A percentile compares a stretch with the other conserved stretches of the same genome.
Conservation (phyloP, 2,329 filamentous ascomycete species). For the Ophioceras dolichostomum region DNA sequence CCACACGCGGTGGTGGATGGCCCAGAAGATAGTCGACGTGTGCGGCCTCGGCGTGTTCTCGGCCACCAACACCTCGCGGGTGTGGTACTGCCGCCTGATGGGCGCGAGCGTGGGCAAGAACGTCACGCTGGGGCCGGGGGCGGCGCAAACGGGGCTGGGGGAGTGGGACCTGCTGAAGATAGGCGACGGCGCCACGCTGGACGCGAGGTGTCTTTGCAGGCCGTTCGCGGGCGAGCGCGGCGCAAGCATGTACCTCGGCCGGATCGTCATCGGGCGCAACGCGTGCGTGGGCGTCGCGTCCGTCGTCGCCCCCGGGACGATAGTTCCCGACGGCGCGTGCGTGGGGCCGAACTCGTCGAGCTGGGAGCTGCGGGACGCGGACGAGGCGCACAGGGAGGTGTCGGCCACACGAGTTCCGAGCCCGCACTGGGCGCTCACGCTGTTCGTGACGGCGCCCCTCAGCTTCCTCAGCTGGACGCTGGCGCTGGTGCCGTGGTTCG, state of each 20-base stretch:
- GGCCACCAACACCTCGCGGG: constrained; percentile 22
- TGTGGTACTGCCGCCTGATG: constrained; percentile 36
- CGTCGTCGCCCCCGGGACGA: constrained; percentile 36
- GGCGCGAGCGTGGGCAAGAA: constrained; percentile 39
- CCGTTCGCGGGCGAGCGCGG: constrained; percentile 44
- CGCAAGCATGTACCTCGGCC: constrained; percentile 43
- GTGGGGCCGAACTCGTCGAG: constrained; percentile 45
- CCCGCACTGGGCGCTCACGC: constrained; percentile 29
- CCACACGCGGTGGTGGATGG: constrained; percentile 47
- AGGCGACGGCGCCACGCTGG: constrained; percentile 32
- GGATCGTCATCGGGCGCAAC: constrained; percentile 34
- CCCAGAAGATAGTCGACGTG: constrained; percentile 37
- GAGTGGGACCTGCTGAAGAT: constrained; percentile 47
- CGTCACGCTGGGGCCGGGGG: constrained; percentile 32
- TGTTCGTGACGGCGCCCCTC: constrained; percentile 30
- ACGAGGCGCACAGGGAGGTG: constrained; percentile 33
- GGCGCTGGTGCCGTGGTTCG: constrained; percentile 31
- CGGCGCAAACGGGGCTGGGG: constrained; percentile 32
- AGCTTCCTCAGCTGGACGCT: constrained; percentile 24
- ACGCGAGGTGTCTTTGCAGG: constrained; percentile 29
- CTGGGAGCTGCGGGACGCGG: constrained; percentile 37
- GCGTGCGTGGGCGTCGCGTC: constrained; percentile 33
- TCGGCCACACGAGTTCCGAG: constrained; percentile 22
- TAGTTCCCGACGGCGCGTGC: constrained; percentile 33
- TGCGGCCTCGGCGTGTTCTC: constrained; percentile 34